phyloP scores from a whole-genome alignment of 2,329 filamentous ascomycete genomes.

The Blastomyces emzantsi region DNA sequence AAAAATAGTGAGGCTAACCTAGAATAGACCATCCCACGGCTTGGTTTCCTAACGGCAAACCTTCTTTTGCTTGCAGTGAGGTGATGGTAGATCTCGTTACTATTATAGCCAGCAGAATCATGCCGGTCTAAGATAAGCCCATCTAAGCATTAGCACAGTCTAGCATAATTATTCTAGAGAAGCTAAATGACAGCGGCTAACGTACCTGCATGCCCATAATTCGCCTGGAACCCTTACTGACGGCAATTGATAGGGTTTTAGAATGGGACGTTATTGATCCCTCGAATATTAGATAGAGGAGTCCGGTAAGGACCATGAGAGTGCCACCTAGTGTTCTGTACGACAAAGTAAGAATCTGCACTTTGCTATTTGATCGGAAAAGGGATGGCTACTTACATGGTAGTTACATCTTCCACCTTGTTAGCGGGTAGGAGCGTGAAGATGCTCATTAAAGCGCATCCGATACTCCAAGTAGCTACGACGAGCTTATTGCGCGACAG shows the following conservation, averaged over 20 bases:
- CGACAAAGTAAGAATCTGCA: conserved; percentile 14
- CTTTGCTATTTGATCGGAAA: neutral
- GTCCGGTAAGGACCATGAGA: conserved; percentile 66
- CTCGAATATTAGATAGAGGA: conserved; percentile 73
- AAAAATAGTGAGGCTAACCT: conserved; percentile 41
- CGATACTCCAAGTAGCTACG: conserved; percentile 61
- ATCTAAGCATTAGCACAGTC: conserved; percentile 10
- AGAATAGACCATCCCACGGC: conserved; percentile 74
- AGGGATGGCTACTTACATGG: conserved; percentile 52
- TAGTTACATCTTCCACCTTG: conserved; percentile 66
- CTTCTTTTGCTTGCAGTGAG: conserved; percentile 74
- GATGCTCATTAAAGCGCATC: conserved; percentile 73
- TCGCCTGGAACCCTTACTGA: conserved; percentile 31
- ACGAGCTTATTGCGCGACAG: conserved; percentile 56
- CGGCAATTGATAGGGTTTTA: conserved; percentile 22
- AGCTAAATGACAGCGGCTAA: neutral
- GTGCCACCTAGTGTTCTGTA: conserved; percentile 61
- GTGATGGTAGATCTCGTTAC: conserved; percentile 80
- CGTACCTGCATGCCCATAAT: conserved; percentile 41
- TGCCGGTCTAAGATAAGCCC: conserved; percentile 49
- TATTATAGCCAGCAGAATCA: conserved; percentile 70
- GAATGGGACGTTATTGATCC: conserved; percentile 47
- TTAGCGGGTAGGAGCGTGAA: conserved; percentile 85
- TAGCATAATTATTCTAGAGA: neutral
- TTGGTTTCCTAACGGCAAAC: conserved; percentile 80